Evolutionary conservation across 164 flowering plant species (phyloP).

Genomic region (grape (Vitis vinifera)): DNA sequence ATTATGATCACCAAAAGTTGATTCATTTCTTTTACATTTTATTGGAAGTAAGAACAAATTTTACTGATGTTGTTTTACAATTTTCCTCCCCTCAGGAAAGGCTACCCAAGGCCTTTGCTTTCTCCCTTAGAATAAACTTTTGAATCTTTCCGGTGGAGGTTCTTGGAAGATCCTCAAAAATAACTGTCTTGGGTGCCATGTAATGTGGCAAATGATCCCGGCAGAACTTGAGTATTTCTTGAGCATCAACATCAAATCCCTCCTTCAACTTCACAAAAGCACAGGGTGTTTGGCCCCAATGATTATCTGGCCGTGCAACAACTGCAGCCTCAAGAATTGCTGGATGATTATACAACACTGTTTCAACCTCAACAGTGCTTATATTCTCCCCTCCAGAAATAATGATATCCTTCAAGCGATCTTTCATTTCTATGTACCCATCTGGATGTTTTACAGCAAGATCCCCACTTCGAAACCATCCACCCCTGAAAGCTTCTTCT

Average conservation of each 20-base stretch:
- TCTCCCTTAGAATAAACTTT: slow-evolving; percentile 58
- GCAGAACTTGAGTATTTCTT: slow-evolving; percentile 56
- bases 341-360: slow-evolving; percentile 52
- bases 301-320: slow-evolving; percentile 38
- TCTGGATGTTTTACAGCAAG: slow-evolving; percentile 46
- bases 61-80: no score
- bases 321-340: slow-evolving; percentile 54
- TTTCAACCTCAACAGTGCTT: slow-evolving; percentile 66
- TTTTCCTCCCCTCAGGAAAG: no score
- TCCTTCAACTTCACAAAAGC: slow-evolving; percentile 68
- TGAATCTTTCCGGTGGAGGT: slow-evolving; percentile 71
- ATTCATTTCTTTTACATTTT: no score
- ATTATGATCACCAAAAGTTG: no score
- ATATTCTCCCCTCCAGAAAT: slow-evolving; percentile 40
- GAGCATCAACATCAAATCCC: slow-evolving; percentile 19
- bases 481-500: slow-evolving; percentile 48
- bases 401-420: slow-evolving; percentile 53
- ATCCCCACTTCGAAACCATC: slow-evolving; percentile 69
- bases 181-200: slow-evolving; percentile 55
- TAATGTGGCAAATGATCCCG: slow-evolving; percentile 37
- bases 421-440: slow-evolving; percentile 59
- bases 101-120: slow-evolving; percentile 26
- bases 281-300: slow-evolving; percentile 45
- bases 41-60: no score
- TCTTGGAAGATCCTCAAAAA: slow-evolving; percentile 55